These are phyloP conservation scores for Mycena pura DNA, from an alignment of 768 basidiomycete species.

Conservation along the genomic window DNA sequence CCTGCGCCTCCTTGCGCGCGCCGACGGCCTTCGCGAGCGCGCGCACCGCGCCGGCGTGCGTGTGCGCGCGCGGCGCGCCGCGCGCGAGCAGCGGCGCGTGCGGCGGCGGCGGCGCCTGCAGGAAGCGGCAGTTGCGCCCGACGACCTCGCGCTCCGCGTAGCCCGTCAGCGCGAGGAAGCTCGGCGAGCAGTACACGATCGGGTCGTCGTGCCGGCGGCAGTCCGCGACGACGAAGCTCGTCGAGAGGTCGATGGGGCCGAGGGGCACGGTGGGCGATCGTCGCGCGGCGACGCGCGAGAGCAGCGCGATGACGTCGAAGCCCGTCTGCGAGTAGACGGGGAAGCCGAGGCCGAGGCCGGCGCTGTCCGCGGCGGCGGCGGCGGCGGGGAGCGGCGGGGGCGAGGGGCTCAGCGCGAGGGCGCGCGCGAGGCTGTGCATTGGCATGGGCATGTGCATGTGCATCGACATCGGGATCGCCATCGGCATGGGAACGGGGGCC, in stretches of 20 bases:
- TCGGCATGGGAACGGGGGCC: constrained; percentile 64
- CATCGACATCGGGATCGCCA: no score
- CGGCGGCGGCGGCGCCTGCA: constrained; percentile 68
- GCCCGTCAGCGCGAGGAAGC: constrained; percentile 80
- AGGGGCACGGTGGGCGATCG: constrained; percentile 78
- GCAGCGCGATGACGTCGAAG: constrained; percentile 86
- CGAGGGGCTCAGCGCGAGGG: background rate
- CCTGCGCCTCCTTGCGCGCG: constrained; percentile 88
- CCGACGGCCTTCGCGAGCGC: constrained; percentile 69
- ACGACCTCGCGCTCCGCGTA: constrained; percentile 79
- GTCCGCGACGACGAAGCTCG: constrained; percentile 92
- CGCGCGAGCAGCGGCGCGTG: constrained; percentile 8
- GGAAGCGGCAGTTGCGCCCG: constrained; percentile 90
- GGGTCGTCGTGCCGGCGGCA: constrained; percentile 81
- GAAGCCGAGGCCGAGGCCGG: constrained; percentile 42
- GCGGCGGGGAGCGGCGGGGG: background rate
- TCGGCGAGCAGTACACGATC: constrained; percentile 89
- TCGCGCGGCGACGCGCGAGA: constrained; percentile 78
- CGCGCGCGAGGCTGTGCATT: no score
- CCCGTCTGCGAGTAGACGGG: constrained; percentile 90
- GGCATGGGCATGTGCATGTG: no score
- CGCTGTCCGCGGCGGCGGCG: constrained; percentile 15
- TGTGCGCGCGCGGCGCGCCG: constrained; percentile 58
- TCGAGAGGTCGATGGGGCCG: constrained; percentile 92
- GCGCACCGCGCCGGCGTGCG: constrained; percentile 65